Conservation (phyloP, 2,329 filamentous ascomycete species). For the Hawksworthiomyces lignivorus region DNA sequence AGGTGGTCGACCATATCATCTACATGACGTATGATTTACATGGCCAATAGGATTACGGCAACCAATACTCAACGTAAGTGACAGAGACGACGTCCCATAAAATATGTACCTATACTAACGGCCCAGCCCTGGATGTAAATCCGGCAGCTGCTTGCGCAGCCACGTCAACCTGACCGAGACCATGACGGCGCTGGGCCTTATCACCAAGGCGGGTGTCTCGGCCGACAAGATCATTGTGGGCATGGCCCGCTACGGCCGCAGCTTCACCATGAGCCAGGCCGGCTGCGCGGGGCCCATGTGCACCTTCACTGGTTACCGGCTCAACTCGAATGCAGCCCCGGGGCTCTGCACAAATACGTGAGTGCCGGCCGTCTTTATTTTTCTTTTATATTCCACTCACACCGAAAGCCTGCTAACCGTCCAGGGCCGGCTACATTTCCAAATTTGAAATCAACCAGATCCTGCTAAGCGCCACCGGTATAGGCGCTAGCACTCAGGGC, state of each 20-base stretch:
- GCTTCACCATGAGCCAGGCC: conserved; percentile 24
- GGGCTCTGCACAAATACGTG: no score
- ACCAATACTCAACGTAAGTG: no score
- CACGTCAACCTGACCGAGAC: conserved; percentile 29
- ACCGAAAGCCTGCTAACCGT: no score
- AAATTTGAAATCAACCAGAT: conserved; percentile 27
- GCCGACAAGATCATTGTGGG: conserved; percentile 24
- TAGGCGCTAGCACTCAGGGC: no score
- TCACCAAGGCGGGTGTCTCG: conserved; percentile 25
- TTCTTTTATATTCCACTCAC: no score
- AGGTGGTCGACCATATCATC: conserved; percentile 23
- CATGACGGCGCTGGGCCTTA: conserved; percentile 19
- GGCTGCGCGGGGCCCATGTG: conserved; percentile 21
- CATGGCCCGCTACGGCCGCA: conserved; percentile 24
- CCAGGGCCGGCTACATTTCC: conserved; percentile 27
- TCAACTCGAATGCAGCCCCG: no score
- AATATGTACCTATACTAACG: conserved; percentile 3
- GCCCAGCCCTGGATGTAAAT: conserved; percentile 20
- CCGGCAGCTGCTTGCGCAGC: conserved; percentile 21
- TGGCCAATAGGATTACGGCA: conserved; percentile 30
- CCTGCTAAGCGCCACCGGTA: no score
- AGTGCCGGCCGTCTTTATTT: no score
- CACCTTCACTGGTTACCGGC: no score
- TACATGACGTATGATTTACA: conserved; percentile 28
- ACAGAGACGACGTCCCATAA: not conserved